phyloP scores from a whole-genome alignment of 163 green algal genomes.

The Coccomyxa subellipsoidea region DNA sequence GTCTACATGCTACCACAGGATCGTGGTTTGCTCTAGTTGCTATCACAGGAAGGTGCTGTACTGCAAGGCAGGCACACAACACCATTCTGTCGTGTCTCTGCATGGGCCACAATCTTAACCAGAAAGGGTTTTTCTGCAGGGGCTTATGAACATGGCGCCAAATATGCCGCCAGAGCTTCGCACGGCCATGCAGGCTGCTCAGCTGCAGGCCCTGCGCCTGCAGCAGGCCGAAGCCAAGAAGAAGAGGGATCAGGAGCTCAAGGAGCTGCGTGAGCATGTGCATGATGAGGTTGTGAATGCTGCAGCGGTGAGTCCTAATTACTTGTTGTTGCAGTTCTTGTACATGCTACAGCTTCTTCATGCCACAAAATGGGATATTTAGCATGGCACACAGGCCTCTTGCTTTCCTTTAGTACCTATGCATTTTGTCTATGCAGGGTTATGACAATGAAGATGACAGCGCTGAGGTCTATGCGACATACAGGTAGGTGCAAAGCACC shows the following conservation, averaged over 20 bases:
- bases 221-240: neutral
- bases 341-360: too few species aligned
- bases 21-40: too few species aligned
- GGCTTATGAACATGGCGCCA: neutral
- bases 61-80: too few species aligned
- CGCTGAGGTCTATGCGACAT: neutral
- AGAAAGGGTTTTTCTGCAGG: neutral
- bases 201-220: neutral
- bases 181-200: neutral
- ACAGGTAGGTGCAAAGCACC: neutral
- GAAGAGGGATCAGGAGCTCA: neutral
- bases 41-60: too few species aligned
- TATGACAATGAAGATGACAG: neutral
- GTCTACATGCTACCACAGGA: too few species aligned
- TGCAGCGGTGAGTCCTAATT: neutral
- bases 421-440: too few species aligned
- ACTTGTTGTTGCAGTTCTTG: neutral
- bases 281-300: conserved; percentile 1
- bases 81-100: too few species aligned
- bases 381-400: too few species aligned
- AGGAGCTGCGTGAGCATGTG: neutral
- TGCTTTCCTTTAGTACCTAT: too few species aligned
- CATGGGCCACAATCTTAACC: too few species aligned
- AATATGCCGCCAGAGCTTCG: too few species aligned
- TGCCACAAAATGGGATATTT: too few species aligned